Conservation (phyloP, 148 eudicot genomes). For the Limonium bicolor region DNA sequence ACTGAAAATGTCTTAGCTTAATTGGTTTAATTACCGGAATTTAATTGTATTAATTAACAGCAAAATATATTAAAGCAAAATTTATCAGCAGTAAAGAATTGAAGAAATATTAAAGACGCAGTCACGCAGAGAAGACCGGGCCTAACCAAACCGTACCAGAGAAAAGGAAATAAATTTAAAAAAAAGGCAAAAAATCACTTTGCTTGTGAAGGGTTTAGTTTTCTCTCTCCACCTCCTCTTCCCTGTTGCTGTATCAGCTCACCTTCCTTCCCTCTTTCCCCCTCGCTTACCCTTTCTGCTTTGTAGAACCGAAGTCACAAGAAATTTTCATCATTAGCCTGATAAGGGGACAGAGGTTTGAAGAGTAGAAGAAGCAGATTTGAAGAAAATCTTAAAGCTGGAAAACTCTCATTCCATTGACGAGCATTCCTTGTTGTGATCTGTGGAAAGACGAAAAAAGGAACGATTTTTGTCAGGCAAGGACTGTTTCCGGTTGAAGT, state of each 20-base stretch:
- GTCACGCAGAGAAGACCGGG: no score
- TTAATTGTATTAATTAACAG: neutral
- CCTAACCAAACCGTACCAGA: no score
- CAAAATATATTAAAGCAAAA: neutral
- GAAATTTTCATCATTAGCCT: constrained; percentile 2
- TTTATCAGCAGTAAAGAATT: neutral
- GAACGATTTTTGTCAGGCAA: no score
- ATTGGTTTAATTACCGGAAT: neutral
- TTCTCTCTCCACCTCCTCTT: constrained; percentile 1
- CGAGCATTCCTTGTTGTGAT: no score
- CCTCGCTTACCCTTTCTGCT: neutral
- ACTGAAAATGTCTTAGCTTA: neutral
- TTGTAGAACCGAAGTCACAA: neutral
- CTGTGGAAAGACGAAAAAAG: no score
- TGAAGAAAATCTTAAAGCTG: no score
- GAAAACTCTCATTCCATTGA: no score
- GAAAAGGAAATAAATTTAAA: neutral
- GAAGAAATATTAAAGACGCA: neutral
- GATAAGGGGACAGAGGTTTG: constrained; percentile 3
- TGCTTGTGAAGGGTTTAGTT: constrained; percentile 3
- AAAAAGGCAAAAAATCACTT: neutral
- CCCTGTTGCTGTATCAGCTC: neutral
- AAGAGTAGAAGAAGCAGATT: neutral
- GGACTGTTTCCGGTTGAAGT: no score
- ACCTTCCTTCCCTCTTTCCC: neutral